These are phyloP conservation scores for Discostella pseudostelligera DNA, from an alignment of 108 stramenopile species.

Conservation along the genomic window DNA sequence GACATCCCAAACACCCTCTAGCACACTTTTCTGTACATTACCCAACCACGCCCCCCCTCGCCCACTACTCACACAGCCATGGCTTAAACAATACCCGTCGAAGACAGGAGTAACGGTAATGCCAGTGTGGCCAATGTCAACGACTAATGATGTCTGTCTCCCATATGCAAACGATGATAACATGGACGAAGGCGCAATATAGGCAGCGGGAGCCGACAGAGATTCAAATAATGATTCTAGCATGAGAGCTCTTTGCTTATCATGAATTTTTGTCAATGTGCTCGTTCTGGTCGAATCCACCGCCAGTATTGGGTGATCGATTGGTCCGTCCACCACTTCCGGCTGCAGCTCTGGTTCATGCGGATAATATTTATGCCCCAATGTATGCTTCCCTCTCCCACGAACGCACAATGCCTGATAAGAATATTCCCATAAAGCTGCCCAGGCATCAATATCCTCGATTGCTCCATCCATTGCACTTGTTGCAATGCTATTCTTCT, in stretches of 20 bases:
- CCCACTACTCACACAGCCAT: slow-evolving; percentile 66
- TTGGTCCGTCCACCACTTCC: slow-evolving; percentile 17
- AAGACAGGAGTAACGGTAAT: slow-evolving; percentile 75
- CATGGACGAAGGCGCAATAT: slow-evolving; percentile 79
- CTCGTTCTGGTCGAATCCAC: slow-evolving; percentile 29
- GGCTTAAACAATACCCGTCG: slow-evolving; percentile 72
- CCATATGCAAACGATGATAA: slow-evolving; percentile 79
- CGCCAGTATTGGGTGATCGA: slow-evolving; percentile 43
- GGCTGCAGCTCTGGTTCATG: slow-evolving; percentile 11
- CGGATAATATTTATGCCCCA: slow-evolving; percentile 33
- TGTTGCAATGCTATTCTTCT: slow-evolving; percentile 42
- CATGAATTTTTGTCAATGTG: slow-evolving; percentile 11
- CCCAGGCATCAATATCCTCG: slow-evolving; percentile 68
- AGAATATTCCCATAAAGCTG: slow-evolving; percentile 65
- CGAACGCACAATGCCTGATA: slow-evolving; percentile 59
- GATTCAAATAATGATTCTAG: slow-evolving; percentile 78
- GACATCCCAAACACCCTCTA: slow-evolving; percentile 23
- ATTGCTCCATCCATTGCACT: slow-evolving; percentile 53
- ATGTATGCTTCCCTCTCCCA: slow-evolving; percentile 70
- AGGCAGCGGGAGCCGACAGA: slow-evolving; percentile 68
- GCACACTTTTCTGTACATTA: slow-evolving; percentile 43
- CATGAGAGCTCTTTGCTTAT: slow-evolving; percentile 54
- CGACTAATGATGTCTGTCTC: slow-evolving; percentile 73
- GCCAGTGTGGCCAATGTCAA: slow-evolving; percentile 76
- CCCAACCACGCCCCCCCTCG: slow-evolving; percentile 80